A percentile compares a stretch with the other conserved stretches of the same genome.
Evolutionary conservation across 2,329 filamentous ascomycete species (phyloP).

Genomic region (Phialocephala subalpina): DNA sequence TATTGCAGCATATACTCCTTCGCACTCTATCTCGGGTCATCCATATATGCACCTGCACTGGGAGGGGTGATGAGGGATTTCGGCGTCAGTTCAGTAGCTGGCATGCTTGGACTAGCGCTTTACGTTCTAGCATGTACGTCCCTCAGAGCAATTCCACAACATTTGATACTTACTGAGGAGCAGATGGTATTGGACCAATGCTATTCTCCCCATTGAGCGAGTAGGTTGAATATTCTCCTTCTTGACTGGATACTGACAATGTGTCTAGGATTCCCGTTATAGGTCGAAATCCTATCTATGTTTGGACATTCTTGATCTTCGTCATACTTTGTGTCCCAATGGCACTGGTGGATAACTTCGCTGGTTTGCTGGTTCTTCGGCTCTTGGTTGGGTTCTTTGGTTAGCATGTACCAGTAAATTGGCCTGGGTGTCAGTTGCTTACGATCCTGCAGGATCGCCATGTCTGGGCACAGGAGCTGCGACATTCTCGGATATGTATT

Average conservation of each 20-base stretch:
- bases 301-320: constrained; percentile 71
- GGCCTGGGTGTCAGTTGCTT: background rate
- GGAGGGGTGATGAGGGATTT: constrained; percentile 57
- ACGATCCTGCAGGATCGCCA: constrained; percentile 53
- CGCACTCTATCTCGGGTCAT: constrained; percentile 57
- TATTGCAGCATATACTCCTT: constrained; percentile 58
- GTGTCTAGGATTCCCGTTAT: constrained; percentile 67
- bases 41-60: constrained; percentile 54
- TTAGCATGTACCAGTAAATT: background rate
- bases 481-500: constrained; percentile 52
- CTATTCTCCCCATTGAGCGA: constrained; percentile 71
- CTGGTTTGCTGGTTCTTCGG: constrained; percentile 66
- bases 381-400: constrained; percentile 71
- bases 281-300: constrained; percentile 72
- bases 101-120: constrained; percentile 63
- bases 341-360: constrained; percentile 65
- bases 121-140: constrained; percentile 61
- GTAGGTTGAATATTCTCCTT: constrained; percentile 21
- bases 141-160: background rate
- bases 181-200: constrained; percentile 64
- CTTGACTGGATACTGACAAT: background rate
- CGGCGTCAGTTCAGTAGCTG: constrained; percentile 56
- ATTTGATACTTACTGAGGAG: background rate
- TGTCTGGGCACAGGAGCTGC: constrained; percentile 65
- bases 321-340: constrained; percentile 70